A percentile compares a stretch with the other conserved stretches of the same genome.
Evolutionary conservation across 1,284 basidiomycete genomes (phyloP).

Genomic region (Microbotryum violaceum): DNA sequence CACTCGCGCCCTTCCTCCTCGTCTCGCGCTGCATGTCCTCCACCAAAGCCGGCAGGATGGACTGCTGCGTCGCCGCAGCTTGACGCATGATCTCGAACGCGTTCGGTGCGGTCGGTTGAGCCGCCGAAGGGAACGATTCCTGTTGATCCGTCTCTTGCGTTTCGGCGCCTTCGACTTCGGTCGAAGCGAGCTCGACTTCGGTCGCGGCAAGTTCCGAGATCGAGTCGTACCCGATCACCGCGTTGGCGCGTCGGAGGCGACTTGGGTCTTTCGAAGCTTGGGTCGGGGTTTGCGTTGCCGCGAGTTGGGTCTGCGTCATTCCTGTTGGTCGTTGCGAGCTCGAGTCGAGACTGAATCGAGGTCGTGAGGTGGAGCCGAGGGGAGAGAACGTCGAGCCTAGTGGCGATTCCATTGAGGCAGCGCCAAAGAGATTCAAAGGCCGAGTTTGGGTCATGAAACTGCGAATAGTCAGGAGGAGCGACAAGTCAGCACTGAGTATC

Average conservation of each 20-base stretch:
- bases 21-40: neutral
- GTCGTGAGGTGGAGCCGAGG: slow-evolving; percentile 4
- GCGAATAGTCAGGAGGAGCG: neutral
- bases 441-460: slow-evolving; percentile 30
- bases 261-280: slow-evolving; percentile 10
- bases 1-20: slow-evolving; percentile 4
- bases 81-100: slow-evolving; percentile 14
- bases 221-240: slow-evolving; percentile 2
- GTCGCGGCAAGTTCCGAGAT: neutral
- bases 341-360: slow-evolving; percentile 14
- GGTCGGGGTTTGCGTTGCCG: slow-evolving; percentile 19
- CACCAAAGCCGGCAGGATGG: neutral
- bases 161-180: neutral
- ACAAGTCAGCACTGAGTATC: neutral
- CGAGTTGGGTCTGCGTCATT: slow-evolving; percentile 23
- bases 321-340: neutral
- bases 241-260: slow-evolving; percentile 12
- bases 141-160: slow-evolving; percentile 14
- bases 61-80: neutral
- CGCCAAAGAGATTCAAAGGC: slow-evolving; percentile 20
- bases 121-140: slow-evolving; percentile 11
- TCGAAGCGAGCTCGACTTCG: slow-evolving; percentile 1
- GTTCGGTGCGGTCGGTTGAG: slow-evolving; percentile 11
- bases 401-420: slow-evolving; percentile 23
- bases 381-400: slow-evolving; percentile 2